Evolutionary conservation across 1,139 yeast genomes (phyloP), one percentile per base, ranked within the genome.

Genomic region (Saccharomyces uvarum): DNA sequence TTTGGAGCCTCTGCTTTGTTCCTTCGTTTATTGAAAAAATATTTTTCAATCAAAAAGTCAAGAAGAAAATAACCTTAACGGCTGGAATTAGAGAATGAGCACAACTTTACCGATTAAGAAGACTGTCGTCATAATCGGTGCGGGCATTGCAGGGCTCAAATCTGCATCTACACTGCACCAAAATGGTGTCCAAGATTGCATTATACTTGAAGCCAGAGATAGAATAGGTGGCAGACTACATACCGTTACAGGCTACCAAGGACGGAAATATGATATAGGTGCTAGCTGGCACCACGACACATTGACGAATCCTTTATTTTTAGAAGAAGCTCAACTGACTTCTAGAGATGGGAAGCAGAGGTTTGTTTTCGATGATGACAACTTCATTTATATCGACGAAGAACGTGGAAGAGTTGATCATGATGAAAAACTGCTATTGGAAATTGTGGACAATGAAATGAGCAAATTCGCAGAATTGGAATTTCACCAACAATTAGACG

Each of bases 221-320:
- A 66, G 87, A 33, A 61, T 81, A 2, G 90, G 90, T 5, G 90
- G 90, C 1, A 67, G 86, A 55, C 64, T 83, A 13, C 62, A 70
- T 19, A 76, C 83, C 0, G 71, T 70, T 1, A 57, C 64, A 27
- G 75, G 75, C 2, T 58, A 57, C 21, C 63, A 70, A 47, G 64
- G 64, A 9, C 65, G 57, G 4, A 67, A 64, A 4, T 84, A 85
- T 65, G 97, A 89, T 68, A 61, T 88, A 24, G 97, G 97, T 0
- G 96, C 95, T 0, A 81, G 91, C 3, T 89, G 97, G 97, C 86
- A 86, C 63, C 97, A 89, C 66, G 96, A 88, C 63, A 81, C 89
- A 0, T 71, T 88, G 51, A 76, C 79, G 47, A 89, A 89, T 64
- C 77, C 77, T 4, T 75, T 86, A 8, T 88, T 83, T 63, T 80